Base-by-base conservation (phyloP, 371 early-diverging fungal genomes). In the Zopfochytrium polystomum region DNA sequence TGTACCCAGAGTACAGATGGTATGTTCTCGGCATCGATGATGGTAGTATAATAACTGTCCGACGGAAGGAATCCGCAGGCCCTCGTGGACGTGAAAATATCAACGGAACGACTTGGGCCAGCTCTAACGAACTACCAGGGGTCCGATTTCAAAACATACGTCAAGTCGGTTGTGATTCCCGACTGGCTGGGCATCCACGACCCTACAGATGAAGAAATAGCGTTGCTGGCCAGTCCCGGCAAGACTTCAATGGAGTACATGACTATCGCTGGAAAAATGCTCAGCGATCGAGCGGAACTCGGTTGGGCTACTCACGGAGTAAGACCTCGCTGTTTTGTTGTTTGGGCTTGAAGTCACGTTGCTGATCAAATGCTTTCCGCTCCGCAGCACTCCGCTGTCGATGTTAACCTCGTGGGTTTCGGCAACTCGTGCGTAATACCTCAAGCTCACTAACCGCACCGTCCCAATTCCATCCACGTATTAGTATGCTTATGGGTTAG, bases 361-460 rank as follows among this genome's bases (percentile, higher is more conserved):
- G n/a, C n/a, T n/a, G n/a, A n/a, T n/a, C n/a, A n/a, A n/a, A n/a
- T n/a, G n/a, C n/a, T n/a, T n/a, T n/a, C n/a, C n/a, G n/a, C n/a
- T n/a, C 15, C 70, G 47, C 42, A 62, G 0, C 96, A 96, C 59
- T 89, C 94, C 22, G 94, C 88, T 2, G 90, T 93, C 5, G 96
- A 95, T 77, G 97, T 96, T 0, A 96, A 93, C n/a, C n/a, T n/a
- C n/a, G n/a, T n/a, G n/a, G n/a, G n/a, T n/a, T 58, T 69, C 95
- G n/a, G 66, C 62, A 52, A 60, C 58, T 25, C 6, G 15, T 42
- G 11, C 33, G 25, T 38, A 31, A 20, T 56, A 31, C 32, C n/a
- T 15, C 25, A 51, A 22, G 30, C 51, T 30, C 32, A n/a, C n/a
- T n/a, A n/a, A n/a, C n/a, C n/a, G n/a, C n/a, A n/a, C n/a, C n/a